Evolutionary conservation across 495 filamentous ascomycete genomes (phyloP), one percentile per base, ranked within the genome.

Genomic region (Talaromyces ruber): DNA sequence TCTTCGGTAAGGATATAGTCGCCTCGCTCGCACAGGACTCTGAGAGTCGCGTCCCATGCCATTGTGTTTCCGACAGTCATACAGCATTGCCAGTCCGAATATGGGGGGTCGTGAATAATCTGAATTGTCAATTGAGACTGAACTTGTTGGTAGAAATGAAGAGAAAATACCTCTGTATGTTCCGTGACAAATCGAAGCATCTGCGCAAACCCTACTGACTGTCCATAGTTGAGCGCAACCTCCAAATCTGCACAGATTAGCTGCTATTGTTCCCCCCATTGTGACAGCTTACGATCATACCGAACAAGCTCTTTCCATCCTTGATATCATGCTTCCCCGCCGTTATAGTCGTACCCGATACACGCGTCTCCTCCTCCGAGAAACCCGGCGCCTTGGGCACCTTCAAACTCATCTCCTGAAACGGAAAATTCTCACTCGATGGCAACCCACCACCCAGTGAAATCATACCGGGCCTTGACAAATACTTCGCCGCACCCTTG

Each of bases 371-470:
- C 37, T 81, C 74, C 58, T 91, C 85, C 7, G 85, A 82, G 72
- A 95, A 97, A 62, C 84, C 80, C 25, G 80, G 89, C 59, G 74
- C 76, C 25, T 65, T 74, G 16, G 89, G 89, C 24, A 92, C 84
- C 69, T 89, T 89, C 70, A 91, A 63, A 18, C 80, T 76, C 45
- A 92, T 72, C 52, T 84, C 73, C 63, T 90, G 83, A 65, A 93
- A 84, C 45, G 94, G 95, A 70, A 98, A 98, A 79, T 94, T 90
- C 71, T 92, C 86, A 59, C 88, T 81, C 29, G 89, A 92, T 9
- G 94, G 94, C 32, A 98, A 80, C 2, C 94, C 94, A 64, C 95
- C 95, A 61, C 94, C 94, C 12, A 98, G 85, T 5, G 90, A 94
- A 71, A 98, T 93, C 58, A 89, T 69, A 66, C 88, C 88, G 26